Evolutionary conservation across 2,329 filamentous ascomycete genomes (phyloP), one percentile per base, ranked within the genome.

Genomic region (Phaeosphaeria sp.): DNA sequence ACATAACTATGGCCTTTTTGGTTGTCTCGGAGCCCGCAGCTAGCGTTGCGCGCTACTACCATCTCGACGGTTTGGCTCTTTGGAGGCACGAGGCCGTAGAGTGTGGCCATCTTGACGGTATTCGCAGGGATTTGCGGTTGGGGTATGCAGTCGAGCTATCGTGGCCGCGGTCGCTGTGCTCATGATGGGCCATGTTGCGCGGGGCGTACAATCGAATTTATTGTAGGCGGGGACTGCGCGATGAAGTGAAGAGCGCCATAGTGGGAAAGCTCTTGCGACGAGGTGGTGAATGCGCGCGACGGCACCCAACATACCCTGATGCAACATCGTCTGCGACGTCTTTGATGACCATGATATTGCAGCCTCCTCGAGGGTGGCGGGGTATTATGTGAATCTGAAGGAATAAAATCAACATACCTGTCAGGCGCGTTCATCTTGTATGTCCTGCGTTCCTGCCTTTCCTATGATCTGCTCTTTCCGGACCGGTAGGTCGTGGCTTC

Each of bases 401-500:
- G 27, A 10, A 48, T 41, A 42, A 48, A 49, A 25, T 23, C 20
- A 50, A 50, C 73, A 20, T 72, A 76, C 74, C 74, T 72, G 55
- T 77, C 74, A 47, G 74, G 74, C 43, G 74, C 74, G 72, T 77
- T 77, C 74, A 77, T 77, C 3, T 27, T 73, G 65, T 30, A 15
- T 52, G 23, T 50, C n/a, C 50, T 56, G 50, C 53, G 53, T 54
- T 53, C 49, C 44, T 49, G 33, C 52, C 52, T 54, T 47, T 42
- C 42, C 20, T 55, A 50, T 43, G 30, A 18, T 56, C 42, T 43
- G 36, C n/a, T 58, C 43, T 57, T 59, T 44, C 52, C 21, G 21
- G 43, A 36, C 15, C 22, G 3, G 33, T 47, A 21, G 48, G 5
- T 43, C 41, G 47, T 21, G n/a, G 21, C 22, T 60, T 44, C 52